Conservation (phyloP, 2,329 filamentous ascomycete species). For the Mycosphaerelloides madeirae region DNA sequence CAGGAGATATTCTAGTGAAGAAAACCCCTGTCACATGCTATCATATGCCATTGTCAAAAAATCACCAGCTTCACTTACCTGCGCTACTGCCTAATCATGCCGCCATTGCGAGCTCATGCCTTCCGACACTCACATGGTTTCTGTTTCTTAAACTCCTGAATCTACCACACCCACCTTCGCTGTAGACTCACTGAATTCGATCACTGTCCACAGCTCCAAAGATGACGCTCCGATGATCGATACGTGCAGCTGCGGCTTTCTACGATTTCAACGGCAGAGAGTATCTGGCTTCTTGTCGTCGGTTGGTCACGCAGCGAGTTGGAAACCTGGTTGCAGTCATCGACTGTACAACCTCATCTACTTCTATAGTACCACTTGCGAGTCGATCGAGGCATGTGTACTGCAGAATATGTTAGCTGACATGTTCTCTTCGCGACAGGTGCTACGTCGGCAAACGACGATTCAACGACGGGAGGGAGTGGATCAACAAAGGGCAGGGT, state of each 20-base stretch:
- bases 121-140: no score
- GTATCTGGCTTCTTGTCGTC: slow-evolving; percentile 16
- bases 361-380: slow-evolving; percentile 21
- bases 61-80: no score
- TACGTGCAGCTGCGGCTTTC: slow-evolving; percentile 5
- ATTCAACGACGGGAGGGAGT: slow-evolving; percentile 19
- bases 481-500: slow-evolving; percentile 17
- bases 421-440: no score
- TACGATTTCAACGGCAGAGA: slow-evolving; percentile 25
- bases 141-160: not conserved
- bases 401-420: no score
- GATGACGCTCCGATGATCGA: slow-evolving; percentile 12
- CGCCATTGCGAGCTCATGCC: no score
- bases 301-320: slow-evolving; percentile 10
- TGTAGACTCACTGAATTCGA: not conserved
- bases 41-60: no score
- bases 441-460: slow-evolving; percentile 4
- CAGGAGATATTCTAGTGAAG: no score
- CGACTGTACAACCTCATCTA: slow-evolving; percentile 18
- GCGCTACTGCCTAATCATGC: no score
- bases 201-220: not conserved
- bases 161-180: not conserved
- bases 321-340: slow-evolving; percentile 20
- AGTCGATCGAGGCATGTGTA: not conserved
- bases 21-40: no score